Percentiles rank a stretch among this genome's conserved stretches.
Evolutionary conservation across 225 moss, liverwort and hornwort species (phyloP).

Genomic region (Sphagnum tenellum): DNA sequence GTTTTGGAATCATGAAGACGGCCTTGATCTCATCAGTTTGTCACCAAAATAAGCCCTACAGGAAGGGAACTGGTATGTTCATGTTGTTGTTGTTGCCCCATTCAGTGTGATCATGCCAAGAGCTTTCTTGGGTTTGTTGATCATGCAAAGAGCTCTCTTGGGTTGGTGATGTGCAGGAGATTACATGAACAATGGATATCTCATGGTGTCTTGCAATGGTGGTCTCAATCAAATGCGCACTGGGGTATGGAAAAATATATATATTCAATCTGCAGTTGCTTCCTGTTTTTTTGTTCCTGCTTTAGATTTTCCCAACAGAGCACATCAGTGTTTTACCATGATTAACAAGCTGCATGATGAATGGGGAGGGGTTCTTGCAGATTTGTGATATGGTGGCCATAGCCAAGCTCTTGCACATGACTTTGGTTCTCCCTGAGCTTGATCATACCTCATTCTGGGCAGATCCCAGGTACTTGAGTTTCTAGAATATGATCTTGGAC

Average conservation of each 20-base stretch:
- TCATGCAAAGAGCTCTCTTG: background rate
- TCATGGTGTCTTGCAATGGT: constrained; percentile 61
- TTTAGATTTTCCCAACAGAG: background rate
- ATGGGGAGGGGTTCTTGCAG: constrained; percentile 15
- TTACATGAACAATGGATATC: constrained; percentile 62
- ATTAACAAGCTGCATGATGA: background rate
- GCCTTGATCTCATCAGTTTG: too few relatives aligned
- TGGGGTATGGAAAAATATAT: constrained; percentile 26
- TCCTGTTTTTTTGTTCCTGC: background rate
- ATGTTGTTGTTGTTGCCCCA: background rate
- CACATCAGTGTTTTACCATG: too few relatives aligned
- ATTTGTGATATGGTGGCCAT: constrained; percentile 79
- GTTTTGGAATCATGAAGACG: too few relatives aligned
- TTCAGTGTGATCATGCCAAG: background rate
- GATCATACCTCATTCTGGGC: constrained; percentile 69
- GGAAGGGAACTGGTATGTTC: background rate
- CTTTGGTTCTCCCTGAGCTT: constrained; percentile 59
- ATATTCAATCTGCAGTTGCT: background rate
- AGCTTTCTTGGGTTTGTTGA: background rate
- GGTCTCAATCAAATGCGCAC: constrained; percentile 80
- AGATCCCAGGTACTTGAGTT: constrained; percentile 50
- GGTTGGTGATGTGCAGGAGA: constrained; percentile 8
- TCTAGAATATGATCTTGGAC: background rate
- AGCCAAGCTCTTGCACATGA: constrained; percentile 57
- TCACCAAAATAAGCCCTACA: too few relatives aligned